Conservation (phyloP, 2,329 filamentous ascomycete genomes). For the Xylaria multiplex region DNA sequence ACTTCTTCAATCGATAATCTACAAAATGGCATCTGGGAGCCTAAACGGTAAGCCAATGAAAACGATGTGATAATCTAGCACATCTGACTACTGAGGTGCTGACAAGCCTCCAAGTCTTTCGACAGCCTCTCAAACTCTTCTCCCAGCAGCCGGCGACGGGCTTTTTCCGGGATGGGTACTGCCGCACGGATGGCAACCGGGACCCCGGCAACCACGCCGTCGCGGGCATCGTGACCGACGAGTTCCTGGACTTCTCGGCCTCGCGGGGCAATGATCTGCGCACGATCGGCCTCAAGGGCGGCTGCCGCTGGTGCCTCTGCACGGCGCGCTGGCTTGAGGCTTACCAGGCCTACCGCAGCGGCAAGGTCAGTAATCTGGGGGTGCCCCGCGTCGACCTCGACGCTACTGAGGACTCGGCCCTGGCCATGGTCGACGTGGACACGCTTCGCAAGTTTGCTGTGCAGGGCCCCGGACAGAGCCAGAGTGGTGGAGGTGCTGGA, state of each 20-base stretch:
- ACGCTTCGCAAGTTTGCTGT: conserved; percentile 61
- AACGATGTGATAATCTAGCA: neutral
- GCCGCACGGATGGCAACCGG: conserved; percentile 57
- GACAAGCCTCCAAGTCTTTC: conserved; percentile 57
- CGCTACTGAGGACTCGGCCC: conserved; percentile 63
- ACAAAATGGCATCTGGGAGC: conserved; percentile 36
- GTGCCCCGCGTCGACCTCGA: conserved; percentile 57
- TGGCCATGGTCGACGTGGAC: conserved; percentile 58
- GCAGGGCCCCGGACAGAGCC: conserved; percentile 32
- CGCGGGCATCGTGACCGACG: conserved; percentile 65
- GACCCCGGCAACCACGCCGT: conserved; percentile 70
- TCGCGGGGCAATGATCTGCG: conserved; percentile 68
- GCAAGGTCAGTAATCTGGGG: conserved; percentile 48
- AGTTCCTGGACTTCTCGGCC: conserved; percentile 71
- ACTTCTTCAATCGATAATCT: neutral
- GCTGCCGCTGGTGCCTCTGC: conserved; percentile 72
- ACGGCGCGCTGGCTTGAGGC: conserved; percentile 69
- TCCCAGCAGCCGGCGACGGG: conserved; percentile 68
- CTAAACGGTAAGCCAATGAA: conserved; percentile 35
- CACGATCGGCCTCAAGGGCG: conserved; percentile 61
- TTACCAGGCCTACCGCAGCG: conserved; percentile 61
- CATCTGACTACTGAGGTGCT: neutral
- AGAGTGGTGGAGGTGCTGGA: conserved; percentile 10
- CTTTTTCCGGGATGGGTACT: conserved; percentile 70
- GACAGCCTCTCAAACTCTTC: conserved; percentile 66